A percentile compares a stretch with the other conserved stretches of the same genome.
phyloP scores from a whole-genome alignment of 208 protist genomes.

The Novymonas esmeraldas region DNA sequence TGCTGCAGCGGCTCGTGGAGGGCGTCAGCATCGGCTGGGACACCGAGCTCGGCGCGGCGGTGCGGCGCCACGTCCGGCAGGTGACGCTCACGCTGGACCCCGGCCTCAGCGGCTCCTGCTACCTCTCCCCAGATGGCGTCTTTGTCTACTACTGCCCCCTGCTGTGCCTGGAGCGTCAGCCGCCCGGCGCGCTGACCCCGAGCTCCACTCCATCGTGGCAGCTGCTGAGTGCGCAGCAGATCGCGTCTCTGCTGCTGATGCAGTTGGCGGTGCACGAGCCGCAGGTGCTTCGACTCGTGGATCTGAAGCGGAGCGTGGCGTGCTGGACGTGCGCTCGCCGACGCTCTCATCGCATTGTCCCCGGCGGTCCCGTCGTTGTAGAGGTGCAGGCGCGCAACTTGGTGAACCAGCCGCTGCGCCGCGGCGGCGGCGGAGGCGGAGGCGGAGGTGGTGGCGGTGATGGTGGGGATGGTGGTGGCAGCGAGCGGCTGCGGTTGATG shows the following conservation, averaged over 20 bases:
- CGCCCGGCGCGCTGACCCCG: slow-evolving; percentile 17
- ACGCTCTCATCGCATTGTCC: slow-evolving; percentile 23
- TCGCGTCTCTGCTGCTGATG: slow-evolving; percentile 69
- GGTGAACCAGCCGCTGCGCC: slow-evolving; percentile 32
- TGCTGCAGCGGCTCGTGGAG: slow-evolving; percentile 77
- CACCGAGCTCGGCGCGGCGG: slow-evolving; percentile 58
- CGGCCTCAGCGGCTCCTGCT: slow-evolving; percentile 51
- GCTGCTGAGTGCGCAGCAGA: slow-evolving; percentile 68
- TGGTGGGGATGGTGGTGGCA: too few species aligned
- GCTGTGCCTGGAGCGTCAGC: slow-evolving; percentile 53
- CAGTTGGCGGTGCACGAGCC: slow-evolving; percentile 58
- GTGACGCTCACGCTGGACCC: slow-evolving; percentile 58
- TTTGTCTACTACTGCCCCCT: slow-evolving; percentile 80
- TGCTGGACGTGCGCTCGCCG: slow-evolving; percentile 58
- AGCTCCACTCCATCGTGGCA: slow-evolving; percentile 53
- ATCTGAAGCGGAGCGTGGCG: slow-evolving; percentile 44
- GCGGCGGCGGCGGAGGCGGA: too few species aligned
- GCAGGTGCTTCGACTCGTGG: slow-evolving; percentile 36
- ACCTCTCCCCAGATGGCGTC: slow-evolving; percentile 39
- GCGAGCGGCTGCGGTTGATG: slow-evolving; percentile 48
- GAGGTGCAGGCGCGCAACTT: slow-evolving; percentile 41
- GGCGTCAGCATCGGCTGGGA: slow-evolving; percentile 81
- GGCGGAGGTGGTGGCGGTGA: too few species aligned
- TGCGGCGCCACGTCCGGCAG: slow-evolving; percentile 61
- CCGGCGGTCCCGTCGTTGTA: slow-evolving; percentile 19